Percentiles rank a stretch among this genome's conserved stretches.
These are phyloP conservation scores for Orbilia oligospora DNA, from an alignment of 2,329 filamentous ascomycete genomes.

Conservation along the genomic window DNA sequence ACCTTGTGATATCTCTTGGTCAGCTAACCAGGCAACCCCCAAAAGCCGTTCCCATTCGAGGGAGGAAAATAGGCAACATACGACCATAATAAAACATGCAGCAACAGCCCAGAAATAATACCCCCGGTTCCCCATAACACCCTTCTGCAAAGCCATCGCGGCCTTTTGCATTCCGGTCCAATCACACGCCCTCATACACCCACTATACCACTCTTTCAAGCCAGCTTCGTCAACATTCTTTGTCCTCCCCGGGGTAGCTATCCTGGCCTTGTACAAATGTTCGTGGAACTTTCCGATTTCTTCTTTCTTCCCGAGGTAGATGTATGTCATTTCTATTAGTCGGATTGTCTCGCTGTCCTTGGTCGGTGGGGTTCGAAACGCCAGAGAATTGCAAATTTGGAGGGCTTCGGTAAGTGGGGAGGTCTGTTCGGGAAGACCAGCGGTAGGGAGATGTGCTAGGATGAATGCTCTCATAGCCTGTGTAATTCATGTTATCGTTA, in stretches of 20 bases:
- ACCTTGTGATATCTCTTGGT: slow-evolving; percentile 60
- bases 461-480: slow-evolving; percentile 63
- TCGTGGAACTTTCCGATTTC: slow-evolving; percentile 58
- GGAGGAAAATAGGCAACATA: slow-evolving; percentile 54
- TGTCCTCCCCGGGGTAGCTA: slow-evolving; percentile 50
- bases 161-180: slow-evolving; percentile 61
- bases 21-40: slow-evolving; percentile 29
- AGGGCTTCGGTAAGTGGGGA: slow-evolving; percentile 61
- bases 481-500: background rate
- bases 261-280: slow-evolving; percentile 53
- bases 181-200: slow-evolving; percentile 59
- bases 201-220: slow-evolving; percentile 58
- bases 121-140: slow-evolving; percentile 63
- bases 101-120: slow-evolving; percentile 65
- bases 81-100: slow-evolving; percentile 63
- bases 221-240: slow-evolving; percentile 49
- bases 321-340: slow-evolving; percentile 56
- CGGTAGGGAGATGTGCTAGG: slow-evolving; percentile 61
- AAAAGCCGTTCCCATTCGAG: background rate
- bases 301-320: slow-evolving; percentile 47
- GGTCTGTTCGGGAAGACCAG: slow-evolving; percentile 26
- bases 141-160: slow-evolving; percentile 65
- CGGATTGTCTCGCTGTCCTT: slow-evolving; percentile 56
- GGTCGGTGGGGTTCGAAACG: slow-evolving; percentile 49
- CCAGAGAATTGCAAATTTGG: slow-evolving; percentile 43